Percentiles rank a stretch among this genome's conserved stretches.
phyloP scores from a whole-genome alignment of 208 protist genomes.

The Leishmania amazonensis region DNA sequence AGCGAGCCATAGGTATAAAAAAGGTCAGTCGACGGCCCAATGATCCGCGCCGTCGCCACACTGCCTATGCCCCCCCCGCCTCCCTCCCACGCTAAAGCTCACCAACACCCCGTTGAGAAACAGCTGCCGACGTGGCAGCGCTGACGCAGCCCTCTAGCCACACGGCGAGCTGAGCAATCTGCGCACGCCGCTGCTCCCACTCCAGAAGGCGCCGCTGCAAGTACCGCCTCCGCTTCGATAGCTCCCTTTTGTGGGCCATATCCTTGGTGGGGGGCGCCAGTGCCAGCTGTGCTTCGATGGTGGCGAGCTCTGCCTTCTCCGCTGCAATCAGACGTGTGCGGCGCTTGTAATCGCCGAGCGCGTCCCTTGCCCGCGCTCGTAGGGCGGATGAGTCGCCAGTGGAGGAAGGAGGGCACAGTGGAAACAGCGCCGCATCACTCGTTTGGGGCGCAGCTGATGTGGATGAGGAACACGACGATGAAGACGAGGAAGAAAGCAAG shows the following conservation, averaged over 20 bases:
- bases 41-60: not conserved
- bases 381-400: conserved; percentile 2
- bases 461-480: not conserved
- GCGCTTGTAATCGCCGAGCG: conserved; percentile 21
- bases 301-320: conserved; percentile 34
- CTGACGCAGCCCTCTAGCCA: conserved; percentile 18
- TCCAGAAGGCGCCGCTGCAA: conserved; percentile 35
- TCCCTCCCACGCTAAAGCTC: not conserved
- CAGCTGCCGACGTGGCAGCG: conserved; percentile 5
- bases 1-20: not conserved
- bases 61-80: too few species aligned
- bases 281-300: conserved; percentile 21
- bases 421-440: not conserved
- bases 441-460: not conserved
- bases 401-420: not conserved
- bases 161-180: conserved; percentile 38
- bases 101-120: not conserved
- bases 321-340: conserved; percentile 4
- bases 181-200: conserved; percentile 37
- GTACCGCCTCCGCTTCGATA: conserved; percentile 26
- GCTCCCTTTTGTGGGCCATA: conserved; percentile 9
- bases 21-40: not conserved
- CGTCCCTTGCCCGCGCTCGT: conserved; percentile 3
- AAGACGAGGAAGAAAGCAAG: not conserved
- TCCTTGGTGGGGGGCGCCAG: not conserved